These are phyloP conservation scores for Chaetomiaceae sp. DNA, from an alignment of 2,329 filamentous ascomycete genomes.

Conservation along the genomic window DNA sequence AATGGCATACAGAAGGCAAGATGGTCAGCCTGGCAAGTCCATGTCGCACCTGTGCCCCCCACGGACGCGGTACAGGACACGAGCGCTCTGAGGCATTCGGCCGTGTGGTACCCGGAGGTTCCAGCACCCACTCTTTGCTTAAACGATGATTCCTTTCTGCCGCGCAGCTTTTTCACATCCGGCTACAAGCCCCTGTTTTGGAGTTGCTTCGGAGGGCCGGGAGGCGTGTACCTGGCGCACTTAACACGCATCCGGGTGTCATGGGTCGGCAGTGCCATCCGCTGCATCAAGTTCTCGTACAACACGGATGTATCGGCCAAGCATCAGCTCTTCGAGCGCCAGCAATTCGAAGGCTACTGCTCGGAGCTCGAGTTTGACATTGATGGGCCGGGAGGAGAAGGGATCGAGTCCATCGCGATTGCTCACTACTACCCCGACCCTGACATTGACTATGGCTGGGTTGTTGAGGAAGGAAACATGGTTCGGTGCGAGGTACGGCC, in stretches of 20 bases:
- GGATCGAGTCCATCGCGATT: neutral
- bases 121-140: neutral
- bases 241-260: neutral
- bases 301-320: neutral
- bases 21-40: conserved; percentile 3
- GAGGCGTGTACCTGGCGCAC: neutral
- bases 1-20: neutral
- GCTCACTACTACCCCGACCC: neutral
- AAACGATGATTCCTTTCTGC: neutral
- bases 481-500: neutral
- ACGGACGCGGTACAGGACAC: neutral
- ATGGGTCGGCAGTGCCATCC: neutral
- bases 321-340: neutral
- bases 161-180: neutral
- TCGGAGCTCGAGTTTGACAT: neutral
- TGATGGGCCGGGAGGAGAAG: conserved; percentile 5
- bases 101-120: conserved; percentile 3
- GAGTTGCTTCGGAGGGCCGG: conserved; percentile 2
- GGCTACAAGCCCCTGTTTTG: conserved; percentile 4
- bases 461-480: neutral
- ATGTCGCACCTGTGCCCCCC: neutral
- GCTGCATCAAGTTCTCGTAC: neutral
- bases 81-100: neutral
- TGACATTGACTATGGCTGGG: neutral
- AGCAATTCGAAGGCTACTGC: neutral